Conservation (phyloP, 106 monocot genomes). For the Allium sativum region DNA sequence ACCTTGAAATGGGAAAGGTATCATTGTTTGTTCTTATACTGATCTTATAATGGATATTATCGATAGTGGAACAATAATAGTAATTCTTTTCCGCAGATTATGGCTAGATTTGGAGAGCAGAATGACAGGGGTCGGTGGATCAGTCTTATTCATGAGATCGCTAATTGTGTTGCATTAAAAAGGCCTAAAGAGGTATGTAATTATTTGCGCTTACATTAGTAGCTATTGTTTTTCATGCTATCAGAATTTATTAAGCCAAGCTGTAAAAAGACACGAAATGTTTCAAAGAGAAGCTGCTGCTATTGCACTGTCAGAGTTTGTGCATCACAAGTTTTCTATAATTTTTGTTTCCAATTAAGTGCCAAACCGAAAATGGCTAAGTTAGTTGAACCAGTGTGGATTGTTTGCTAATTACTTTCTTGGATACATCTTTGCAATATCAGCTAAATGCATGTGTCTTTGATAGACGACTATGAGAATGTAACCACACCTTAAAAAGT, state of each 20-base stretch:
- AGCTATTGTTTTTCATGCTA: no score
- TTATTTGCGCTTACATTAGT: no score
- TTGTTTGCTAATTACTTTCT: no score
- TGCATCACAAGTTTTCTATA: conserved; percentile 46
- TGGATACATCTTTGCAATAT: no score
- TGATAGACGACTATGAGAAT: no score
- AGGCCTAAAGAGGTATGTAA: conserved; percentile 99
- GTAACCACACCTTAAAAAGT: no score
- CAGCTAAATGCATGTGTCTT: no score
- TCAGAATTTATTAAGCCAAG: conserved; percentile 64
- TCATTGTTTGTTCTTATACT: no score
- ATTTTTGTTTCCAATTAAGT: no score
- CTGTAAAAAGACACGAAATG: conserved; percentile 46
- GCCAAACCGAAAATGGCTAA: no score
- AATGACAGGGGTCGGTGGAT: conserved; percentile 70
- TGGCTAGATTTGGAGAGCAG: conserved; percentile 67
- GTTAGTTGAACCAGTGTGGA: no score
- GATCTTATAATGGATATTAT: no score
- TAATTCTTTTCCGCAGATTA: conserved; percentile 36
- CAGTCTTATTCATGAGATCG: conserved; percentile 66
- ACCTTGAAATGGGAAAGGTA: conserved; percentile 97
- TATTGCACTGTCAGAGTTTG: conserved; percentile 79
- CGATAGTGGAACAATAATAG: background rate
- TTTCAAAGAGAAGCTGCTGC: conserved; percentile 88
- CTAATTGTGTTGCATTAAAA: conserved; percentile 71